A percentile compares a stretch with the other conserved stretches of the same genome.
Conservation (phyloP, 2,329 filamentous ascomycete species). For the Penicillium brasilianum region DNA sequence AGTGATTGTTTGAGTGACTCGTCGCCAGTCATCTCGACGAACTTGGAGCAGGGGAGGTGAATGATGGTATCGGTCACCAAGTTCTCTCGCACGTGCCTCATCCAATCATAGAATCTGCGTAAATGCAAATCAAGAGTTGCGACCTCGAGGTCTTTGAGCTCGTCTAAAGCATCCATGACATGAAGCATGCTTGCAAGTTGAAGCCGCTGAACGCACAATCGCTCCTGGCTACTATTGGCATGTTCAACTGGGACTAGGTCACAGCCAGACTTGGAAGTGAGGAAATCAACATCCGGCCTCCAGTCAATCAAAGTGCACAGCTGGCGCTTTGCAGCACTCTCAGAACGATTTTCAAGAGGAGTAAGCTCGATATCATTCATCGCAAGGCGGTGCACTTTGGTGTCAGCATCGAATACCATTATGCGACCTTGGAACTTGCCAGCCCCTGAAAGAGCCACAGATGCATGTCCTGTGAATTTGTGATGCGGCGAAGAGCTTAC, state of each 20-base stretch:
- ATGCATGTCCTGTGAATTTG: slow-evolving; percentile 34
- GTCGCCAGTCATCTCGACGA: slow-evolving; percentile 27
- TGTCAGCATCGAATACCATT: slow-evolving; percentile 24
- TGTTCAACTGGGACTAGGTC: slow-evolving; percentile 13
- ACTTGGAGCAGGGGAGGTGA: slow-evolving; percentile 31
- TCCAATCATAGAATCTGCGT: slow-evolving; percentile 38
- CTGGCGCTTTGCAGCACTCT: slow-evolving; percentile 20
- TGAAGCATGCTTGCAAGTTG: slow-evolving; percentile 39
- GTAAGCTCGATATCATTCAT: slow-evolving; percentile 37
- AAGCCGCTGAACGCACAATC: slow-evolving; percentile 30
- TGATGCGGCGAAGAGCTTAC: slow-evolving; percentile 26
- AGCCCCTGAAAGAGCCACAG: slow-evolving; percentile 13
- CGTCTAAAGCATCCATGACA: slow-evolving; percentile 35
- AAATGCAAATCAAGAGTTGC: slow-evolving; percentile 32
- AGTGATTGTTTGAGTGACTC: slow-evolving; percentile 29
- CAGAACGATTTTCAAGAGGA: slow-evolving; percentile 32
- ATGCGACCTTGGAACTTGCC: slow-evolving; percentile 29
- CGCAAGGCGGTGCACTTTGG: slow-evolving; percentile 20
- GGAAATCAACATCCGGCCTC: slow-evolving; percentile 33
- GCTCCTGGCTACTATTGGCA: slow-evolving; percentile 14
- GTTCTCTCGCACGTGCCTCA: slow-evolving; percentile 28
- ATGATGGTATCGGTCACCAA: slow-evolving; percentile 30
- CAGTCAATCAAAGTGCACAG: slow-evolving; percentile 36
- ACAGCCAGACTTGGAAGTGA: slow-evolving; percentile 23
- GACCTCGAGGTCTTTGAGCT: slow-evolving; percentile 23